These are phyloP conservation scores for Escovopsis weberi DNA, from an alignment of 2,329 filamentous ascomycete species.

Conservation along the genomic window DNA sequence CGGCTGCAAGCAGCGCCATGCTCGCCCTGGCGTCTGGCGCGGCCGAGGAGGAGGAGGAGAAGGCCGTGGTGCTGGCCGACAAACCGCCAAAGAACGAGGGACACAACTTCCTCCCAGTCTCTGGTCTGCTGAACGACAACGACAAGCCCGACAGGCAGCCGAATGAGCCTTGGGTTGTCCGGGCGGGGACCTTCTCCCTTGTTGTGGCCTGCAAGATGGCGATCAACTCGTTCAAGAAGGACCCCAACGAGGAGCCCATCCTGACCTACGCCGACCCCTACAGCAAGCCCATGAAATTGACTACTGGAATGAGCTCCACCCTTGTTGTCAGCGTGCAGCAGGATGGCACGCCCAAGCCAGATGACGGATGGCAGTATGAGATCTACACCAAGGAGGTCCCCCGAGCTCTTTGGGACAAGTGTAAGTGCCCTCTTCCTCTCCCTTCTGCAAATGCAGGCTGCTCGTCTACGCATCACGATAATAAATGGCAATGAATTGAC, in stretches of 20 bases:
- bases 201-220: conserved; percentile 2
- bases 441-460: not conserved
- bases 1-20: not conserved
- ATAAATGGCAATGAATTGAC: too few species aligned
- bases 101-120: not conserved
- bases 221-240: not conserved
- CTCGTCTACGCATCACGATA: too few species aligned
- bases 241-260: not conserved
- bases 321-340: conserved; percentile 1
- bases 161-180: conserved; percentile 1
- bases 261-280: not conserved
- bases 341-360: not conserved
- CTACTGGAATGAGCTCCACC: not conserved
- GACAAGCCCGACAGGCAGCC: not conserved
- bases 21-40: not conserved
- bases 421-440: not conserved
- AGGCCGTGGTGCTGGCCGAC: not conserved
- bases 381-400: conserved; percentile 2
- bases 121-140: not conserved
- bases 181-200: conserved; percentile 1
- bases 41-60: not conserved
- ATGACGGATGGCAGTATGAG: conserved; percentile 1
- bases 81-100: not conserved
- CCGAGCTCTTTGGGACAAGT: conserved; percentile 2
- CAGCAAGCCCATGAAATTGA: conserved; percentile 1